phyloP scores from a whole-genome alignment of 192 early-diverging fungal species.

The Coemansia sp. region DNA sequence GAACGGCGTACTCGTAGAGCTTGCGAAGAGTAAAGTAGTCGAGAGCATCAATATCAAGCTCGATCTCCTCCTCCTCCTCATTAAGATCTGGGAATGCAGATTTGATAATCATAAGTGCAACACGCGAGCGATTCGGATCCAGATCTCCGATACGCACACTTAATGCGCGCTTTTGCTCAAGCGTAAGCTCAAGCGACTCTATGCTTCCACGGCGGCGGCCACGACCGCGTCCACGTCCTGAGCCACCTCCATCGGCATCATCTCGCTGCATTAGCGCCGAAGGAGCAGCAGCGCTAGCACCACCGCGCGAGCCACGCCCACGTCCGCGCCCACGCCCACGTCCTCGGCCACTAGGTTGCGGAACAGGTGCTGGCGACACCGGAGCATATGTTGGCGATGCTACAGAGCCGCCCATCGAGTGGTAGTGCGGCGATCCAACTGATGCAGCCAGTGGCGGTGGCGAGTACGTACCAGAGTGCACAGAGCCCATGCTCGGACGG shows the following conservation, averaged over 20 bases:
- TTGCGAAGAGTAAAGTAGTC: slow-evolving; percentile 79
- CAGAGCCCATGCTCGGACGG: slow-evolving; percentile 52
- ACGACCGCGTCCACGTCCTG: slow-evolving; percentile 36
- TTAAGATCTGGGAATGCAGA: slow-evolving; percentile 56
- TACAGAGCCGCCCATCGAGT: slow-evolving; percentile 11
- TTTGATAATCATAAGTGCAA: slow-evolving; percentile 55
- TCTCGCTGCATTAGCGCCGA: slow-evolving; percentile 13
- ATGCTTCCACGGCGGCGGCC: slow-evolving; percentile 46
- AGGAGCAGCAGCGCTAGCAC: slow-evolving; percentile 21
- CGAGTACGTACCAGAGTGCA: slow-evolving; percentile 44
- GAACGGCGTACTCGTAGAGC: slow-evolving; percentile 85
- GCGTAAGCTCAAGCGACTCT: slow-evolving; percentile 64
- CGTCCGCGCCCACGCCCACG: slow-evolving; percentile 39
- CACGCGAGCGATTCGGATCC: slow-evolving; percentile 35
- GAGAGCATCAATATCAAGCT: slow-evolving; percentile 93
- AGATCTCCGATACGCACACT: slow-evolving; percentile 48
- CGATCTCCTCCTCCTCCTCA: slow-evolving; percentile 83
- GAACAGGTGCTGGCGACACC: slow-evolving; percentile 25
- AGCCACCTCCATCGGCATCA: slow-evolving; percentile 11
- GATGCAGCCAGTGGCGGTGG: slow-evolving; percentile 44
- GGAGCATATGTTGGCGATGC: slow-evolving; percentile 36
- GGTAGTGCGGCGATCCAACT: slow-evolving; percentile 20
- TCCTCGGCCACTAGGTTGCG: slow-evolving; percentile 7
- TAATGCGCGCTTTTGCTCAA: slow-evolving; percentile 89
- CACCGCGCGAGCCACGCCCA: slow-evolving; percentile 47